Evolutionary conservation across 306 rosid genomes (phyloP).

Genomic region (Sindora glabra): DNA sequence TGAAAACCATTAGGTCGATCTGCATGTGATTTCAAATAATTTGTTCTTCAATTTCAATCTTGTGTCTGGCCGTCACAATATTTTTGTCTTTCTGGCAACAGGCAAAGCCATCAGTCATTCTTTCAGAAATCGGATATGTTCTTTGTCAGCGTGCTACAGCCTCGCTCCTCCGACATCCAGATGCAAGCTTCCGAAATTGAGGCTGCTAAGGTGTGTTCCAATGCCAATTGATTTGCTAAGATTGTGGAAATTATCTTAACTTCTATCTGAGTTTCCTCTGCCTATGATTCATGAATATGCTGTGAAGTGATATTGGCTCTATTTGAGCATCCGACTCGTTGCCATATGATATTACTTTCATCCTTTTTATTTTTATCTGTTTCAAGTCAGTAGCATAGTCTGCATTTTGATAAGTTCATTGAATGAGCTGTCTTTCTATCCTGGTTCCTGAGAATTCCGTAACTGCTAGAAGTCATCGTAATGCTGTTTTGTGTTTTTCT

Average conservation of each 20-base stretch:
- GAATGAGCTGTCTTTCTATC: not conserved
- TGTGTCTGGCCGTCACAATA: not conserved
- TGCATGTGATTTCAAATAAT: not conserved
- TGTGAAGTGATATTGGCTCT: not conserved
- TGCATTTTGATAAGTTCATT: not conserved
- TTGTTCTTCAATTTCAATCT: not conserved
- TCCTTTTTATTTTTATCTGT: not conserved
- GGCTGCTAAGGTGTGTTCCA: constrained; percentile 51
- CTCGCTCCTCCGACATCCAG: constrained; percentile 48
- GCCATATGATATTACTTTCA: not conserved
- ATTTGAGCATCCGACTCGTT: not conserved
- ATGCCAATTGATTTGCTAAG: no score
- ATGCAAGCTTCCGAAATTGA: constrained; percentile 54
- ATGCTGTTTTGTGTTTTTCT: no score
- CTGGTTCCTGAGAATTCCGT: no score
- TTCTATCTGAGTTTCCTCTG: no score
- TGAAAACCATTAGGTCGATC: not conserved
- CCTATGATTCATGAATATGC: not conserved
- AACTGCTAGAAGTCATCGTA: no score
- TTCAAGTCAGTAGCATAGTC: not conserved
- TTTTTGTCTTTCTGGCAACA: constrained; percentile 17
- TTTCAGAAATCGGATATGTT: constrained; percentile 57
- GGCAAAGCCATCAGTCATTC: no score
- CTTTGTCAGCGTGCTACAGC: constrained; percentile 64
- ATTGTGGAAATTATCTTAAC: not conserved